Percentiles rank a stretch among this genome's conserved stretches.
phyloP scores from a whole-genome alignment of 192 early-diverging fungal species.

The Coemansia sp. region DNA sequence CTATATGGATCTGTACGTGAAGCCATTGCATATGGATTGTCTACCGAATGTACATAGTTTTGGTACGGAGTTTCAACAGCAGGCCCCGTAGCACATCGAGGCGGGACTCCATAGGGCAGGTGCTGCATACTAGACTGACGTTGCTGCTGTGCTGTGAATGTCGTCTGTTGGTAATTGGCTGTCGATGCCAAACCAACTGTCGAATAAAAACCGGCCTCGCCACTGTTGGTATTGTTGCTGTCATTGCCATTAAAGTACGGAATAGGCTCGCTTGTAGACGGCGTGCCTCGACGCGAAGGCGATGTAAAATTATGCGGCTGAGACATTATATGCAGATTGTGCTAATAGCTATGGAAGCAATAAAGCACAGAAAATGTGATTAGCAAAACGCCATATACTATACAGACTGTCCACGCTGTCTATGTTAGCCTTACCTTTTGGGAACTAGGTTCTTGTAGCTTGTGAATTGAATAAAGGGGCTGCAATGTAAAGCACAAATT shows the following conservation, averaged over 20 bases:
- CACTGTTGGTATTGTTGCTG: neutral
- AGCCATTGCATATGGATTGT: neutral
- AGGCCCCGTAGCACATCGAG: conserved; percentile 47
- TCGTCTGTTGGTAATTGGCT: neutral
- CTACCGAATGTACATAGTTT: conserved; percentile 11
- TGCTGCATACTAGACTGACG: neutral
- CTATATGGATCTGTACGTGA: conserved; percentile 23
- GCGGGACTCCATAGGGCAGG: conserved; percentile 20
- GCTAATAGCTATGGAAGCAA: too few relatives aligned
- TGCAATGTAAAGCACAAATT: neutral
- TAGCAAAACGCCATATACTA: too few relatives aligned
- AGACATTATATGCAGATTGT: conserved; percentile 1
- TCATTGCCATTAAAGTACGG: conserved; percentile 35
- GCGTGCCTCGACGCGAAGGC: conserved; percentile 48
- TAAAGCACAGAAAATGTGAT: too few relatives aligned
- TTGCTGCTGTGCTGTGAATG: conserved; percentile 1
- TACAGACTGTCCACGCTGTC: too few relatives aligned
- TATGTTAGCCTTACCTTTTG: neutral
- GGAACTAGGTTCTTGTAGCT: neutral
- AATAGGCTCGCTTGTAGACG: conserved; percentile 40
- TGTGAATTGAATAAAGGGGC: neutral
- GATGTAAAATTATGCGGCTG: conserved; percentile 7
- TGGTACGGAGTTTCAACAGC: conserved; percentile 31
- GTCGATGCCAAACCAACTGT: conserved; percentile 7
- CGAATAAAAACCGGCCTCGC: conserved; percentile 17